These are phyloP conservation scores for Atalantia buxifolia DNA, from an alignment of 345 rosid genomes.

Conservation along the genomic window DNA sequence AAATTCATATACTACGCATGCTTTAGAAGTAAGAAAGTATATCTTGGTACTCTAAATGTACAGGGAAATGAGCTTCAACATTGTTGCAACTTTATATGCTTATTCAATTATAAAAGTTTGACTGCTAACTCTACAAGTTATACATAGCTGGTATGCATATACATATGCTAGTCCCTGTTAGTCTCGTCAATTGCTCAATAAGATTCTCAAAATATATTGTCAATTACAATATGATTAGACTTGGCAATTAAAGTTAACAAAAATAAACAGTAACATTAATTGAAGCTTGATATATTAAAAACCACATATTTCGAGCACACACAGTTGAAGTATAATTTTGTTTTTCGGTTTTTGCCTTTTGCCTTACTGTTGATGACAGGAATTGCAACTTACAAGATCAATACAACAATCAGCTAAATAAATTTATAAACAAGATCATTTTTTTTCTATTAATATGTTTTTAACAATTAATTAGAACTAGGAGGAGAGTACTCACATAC, in stretches of 20 bases:
- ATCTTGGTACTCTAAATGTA: background rate
- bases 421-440: constrained; percentile 2
- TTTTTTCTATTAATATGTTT: background rate
- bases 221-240: background rate
- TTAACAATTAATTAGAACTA: constrained; percentile 17
- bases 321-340: constrained; percentile 1
- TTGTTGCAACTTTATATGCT: background rate
- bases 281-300: background rate
- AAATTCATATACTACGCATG: background rate
- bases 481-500: constrained; percentile 70
- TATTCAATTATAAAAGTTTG: background rate
- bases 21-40: constrained; percentile 2
- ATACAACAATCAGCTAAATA: constrained; percentile 1
- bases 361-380: background rate
- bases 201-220: background rate
- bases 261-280: background rate
- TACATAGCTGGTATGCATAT: background rate
- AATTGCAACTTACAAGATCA: constrained; percentile 7
- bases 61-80: constrained; percentile 4
- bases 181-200: background rate
- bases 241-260: background rate
- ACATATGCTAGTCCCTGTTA: background rate
- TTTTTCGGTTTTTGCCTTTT: background rate
- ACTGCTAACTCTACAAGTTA: background rate
- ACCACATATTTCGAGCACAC: background rate